A percentile compares a stretch with the other conserved stretches of the same genome.
phyloP scores from a whole-genome alignment of 768 basidiomycete species.

The Russula griseocarnosa region DNA sequence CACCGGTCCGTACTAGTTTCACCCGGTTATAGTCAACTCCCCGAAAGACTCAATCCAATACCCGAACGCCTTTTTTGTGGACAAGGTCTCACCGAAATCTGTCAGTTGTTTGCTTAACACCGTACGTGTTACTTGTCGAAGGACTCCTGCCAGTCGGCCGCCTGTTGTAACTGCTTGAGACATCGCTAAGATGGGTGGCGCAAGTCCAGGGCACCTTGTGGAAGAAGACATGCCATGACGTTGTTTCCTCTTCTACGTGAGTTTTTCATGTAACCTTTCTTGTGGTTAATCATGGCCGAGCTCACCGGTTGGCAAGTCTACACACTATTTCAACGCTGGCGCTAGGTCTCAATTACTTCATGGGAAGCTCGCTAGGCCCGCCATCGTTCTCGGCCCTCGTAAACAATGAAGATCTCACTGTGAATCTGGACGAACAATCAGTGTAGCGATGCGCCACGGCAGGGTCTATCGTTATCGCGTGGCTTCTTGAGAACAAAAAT shows the following conservation, averaged over 20 bases:
- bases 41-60: too few relatives aligned
- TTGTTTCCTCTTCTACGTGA: background rate
- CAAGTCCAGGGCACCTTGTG: background rate
- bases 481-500: background rate
- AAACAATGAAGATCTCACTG: too few relatives aligned
- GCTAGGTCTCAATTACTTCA: background rate
- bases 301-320: background rate
- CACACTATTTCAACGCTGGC: background rate
- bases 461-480: background rate
- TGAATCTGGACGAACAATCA: background rate
- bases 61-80: background rate
- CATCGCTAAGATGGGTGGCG: background rate
- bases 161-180: background rate
- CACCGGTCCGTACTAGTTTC: background rate
- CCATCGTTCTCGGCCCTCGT: background rate
- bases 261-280: background rate
- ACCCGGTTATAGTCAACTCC: background rate
- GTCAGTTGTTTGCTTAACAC: background rate
- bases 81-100: background rate
- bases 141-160: background rate
- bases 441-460: background rate
- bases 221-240: background rate
- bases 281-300: too few relatives aligned
- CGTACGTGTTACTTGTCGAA: background rate
- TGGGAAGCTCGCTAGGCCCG: background rate